Percentiles rank a stretch among this genome's conserved stretches.
Evolutionary conservation across 768 basidiomycete genomes (phyloP).

Genomic region (Wakefieldia striispora): DNA sequence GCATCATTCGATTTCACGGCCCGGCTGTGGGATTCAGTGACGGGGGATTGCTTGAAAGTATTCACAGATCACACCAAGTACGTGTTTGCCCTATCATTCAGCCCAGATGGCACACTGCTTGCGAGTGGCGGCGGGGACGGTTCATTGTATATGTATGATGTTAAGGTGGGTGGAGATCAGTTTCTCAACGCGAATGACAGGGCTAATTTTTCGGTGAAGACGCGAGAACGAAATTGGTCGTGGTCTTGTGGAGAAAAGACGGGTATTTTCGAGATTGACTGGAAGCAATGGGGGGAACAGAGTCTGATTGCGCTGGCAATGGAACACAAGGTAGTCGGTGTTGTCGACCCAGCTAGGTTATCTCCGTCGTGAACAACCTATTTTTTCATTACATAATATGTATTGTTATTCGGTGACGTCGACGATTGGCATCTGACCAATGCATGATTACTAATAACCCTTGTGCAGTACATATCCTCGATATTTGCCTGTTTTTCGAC

Average conservation of each 20-base stretch:
- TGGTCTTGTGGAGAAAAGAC: conserved; percentile 64
- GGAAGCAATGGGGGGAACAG: conserved; percentile 54
- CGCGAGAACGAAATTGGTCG: conserved; percentile 52
- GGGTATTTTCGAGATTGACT: conserved; percentile 75
- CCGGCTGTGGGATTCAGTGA: conserved; percentile 78
- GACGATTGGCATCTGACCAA: conserved; percentile 1
- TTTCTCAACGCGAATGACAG: not conserved
- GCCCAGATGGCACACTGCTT: conserved; percentile 67
- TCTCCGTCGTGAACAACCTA: not conserved
- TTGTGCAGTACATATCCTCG: not conserved
- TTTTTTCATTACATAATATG: conserved; percentile 4
- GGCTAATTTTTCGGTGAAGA: conserved; percentile 32
- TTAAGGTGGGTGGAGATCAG: conserved; percentile 52
- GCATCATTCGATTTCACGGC: conserved; percentile 80
- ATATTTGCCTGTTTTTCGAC: not conserved
- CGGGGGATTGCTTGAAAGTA: conserved; percentile 69
- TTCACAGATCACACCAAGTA: conserved; percentile 71
- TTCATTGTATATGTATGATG: conserved; percentile 67
- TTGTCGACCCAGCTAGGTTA: conserved; percentile 56
- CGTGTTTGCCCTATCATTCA: conserved; percentile 74
- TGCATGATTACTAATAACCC: conserved; percentile 13
- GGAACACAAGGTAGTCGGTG: conserved; percentile 64
- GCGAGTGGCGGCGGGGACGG: conserved; percentile 83
- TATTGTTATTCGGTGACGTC: conserved; percentile 12
- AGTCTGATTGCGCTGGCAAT: conserved; percentile 70